Base-by-base conservation (phyloP, 768 basidiomycete species). In the Inosperma sp. region DNA sequence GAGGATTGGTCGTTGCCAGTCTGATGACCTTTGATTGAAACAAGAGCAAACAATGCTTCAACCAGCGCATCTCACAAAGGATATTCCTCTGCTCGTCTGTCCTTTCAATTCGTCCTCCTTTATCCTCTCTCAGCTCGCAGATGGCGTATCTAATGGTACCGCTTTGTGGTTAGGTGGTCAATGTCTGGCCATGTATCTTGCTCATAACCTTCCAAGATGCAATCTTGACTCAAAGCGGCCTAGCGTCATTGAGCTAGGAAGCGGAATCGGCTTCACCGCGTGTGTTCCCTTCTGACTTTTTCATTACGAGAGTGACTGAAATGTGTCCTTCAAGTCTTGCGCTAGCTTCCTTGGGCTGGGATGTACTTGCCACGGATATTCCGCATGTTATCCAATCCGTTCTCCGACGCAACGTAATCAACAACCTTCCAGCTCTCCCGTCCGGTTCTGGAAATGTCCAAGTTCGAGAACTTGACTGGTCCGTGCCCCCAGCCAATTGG, bases 81-180 rank as follows among this genome's bases (percentile, higher is more conserved):
- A 87, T 52, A 31, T 81, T 19, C 63, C 71, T 17, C 48, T 68
- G 29, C 77, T 88, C 49, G n/a, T 42, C 5, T 75, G 77, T 60
- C 62, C 72, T n/a, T 78, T 71, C 54, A 58, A 39, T 9, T 45
- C 48, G 16, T 52, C 56, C 47, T 39, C 58, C 13, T 83, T 87
- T 56, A 52, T 57, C 17, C 75, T 88, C 45, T n/a, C 63, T 2
- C 86, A 88, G 69, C 70, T 63, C 36, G 71, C 80, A 64, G 75
- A 86, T 59, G 83, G 85, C 34, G 59, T 66, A 13, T 80, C 83
- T 21, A 92, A 87, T 52, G 91, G 91, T 14, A 91, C 88, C 3
- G 80, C 86, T 2, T 80, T 93, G 44, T 93, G 91, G 91, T 81
- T 92, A 46, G 82, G 81, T 34, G 86, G 82, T 0, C 90, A 94